Base-by-base conservation (phyloP, 2,329 filamentous ascomycete genomes). In the Neonectria sp. region DNA sequence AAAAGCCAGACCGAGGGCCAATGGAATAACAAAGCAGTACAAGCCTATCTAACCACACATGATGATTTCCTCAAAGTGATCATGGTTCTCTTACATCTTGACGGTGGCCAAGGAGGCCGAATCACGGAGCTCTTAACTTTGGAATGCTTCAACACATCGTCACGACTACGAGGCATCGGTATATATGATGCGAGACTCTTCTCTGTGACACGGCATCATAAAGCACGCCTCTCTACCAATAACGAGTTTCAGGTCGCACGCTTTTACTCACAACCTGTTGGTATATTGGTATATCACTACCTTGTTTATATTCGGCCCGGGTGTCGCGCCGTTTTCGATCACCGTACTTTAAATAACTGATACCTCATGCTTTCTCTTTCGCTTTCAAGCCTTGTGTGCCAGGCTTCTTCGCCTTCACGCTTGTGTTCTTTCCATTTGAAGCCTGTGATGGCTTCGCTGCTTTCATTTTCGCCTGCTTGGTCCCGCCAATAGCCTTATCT, bases 281-380 rank as follows among this genome's bases (percentile, higher is more conserved):
- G 51, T 8, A 6, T 3, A n/a, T 40, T 65, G 4, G 27, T 60
- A 8, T 56, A 43, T 48, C 40, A 46, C 4, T 65, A 60, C 24
- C 56, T 65, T 29, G 43, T 60, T 6, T 65, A 65, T 60, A 60
- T 60, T n/a, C n/a, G n/a, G n/a, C n/a, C n/a, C n/a, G n/a, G n/a
- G n/a, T n/a, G n/a, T n/a, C n/a, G n/a, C n/a, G n/a, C n/a, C n/a
- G n/a, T n/a, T n/a, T n/a, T n/a, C n/a, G n/a, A n/a, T n/a, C n/a
- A n/a, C n/a, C n/a, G n/a, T n/a, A n/a, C n/a, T n/a, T n/a, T n/a
- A n/a, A n/a, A n/a, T n/a, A n/a, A n/a, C n/a, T n/a, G n/a, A n/a
- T n/a, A n/a, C n/a, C n/a, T n/a, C n/a, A n/a, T n/a, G n/a, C n/a
- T n/a, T n/a, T n/a, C n/a, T n/a, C n/a, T n/a, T n/a, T n/a, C n/a